Percentiles rank a stretch among this genome's conserved stretches.
phyloP scores from a whole-genome alignment of 257 asterid species.

The Voacanga thouarsii region DNA sequence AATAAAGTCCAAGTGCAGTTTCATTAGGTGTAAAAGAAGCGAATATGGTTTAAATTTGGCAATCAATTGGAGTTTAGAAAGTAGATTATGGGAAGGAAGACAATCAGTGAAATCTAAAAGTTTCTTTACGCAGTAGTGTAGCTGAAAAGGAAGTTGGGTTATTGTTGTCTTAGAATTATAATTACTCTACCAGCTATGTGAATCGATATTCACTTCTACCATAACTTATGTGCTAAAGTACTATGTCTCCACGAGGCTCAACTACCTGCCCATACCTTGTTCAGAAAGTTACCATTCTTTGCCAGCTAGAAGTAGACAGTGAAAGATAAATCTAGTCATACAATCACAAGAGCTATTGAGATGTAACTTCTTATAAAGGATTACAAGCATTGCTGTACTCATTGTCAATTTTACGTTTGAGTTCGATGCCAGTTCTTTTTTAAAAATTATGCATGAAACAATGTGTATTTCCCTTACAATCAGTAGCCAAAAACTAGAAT shows the following conservation, averaged over 20 bases:
- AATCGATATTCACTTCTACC: too few species aligned
- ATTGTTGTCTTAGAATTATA: neutral
- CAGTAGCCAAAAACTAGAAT: neutral
- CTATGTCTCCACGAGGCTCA: neutral
- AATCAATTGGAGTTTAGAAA: neutral
- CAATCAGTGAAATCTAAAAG: too few species aligned
- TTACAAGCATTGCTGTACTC: neutral
- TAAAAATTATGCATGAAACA: neutral
- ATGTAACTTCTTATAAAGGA: neutral
- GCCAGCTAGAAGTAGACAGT: neutral
- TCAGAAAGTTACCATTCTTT: neutral
- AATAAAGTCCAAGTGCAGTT: neutral
- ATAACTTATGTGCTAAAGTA: neutral
- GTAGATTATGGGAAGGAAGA: neutral
- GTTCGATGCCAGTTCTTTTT: too few species aligned
- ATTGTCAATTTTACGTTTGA: too few species aligned
- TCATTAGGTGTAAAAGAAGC: neutral
- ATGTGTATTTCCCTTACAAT: neutral
- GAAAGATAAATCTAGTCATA: too few species aligned
- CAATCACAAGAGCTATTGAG: neutral
- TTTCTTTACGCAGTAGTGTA: neutral
- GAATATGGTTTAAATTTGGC: neutral
- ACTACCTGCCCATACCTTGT: neutral
- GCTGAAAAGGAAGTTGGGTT: neutral
- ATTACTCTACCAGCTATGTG: too few species aligned